Evolutionary conservation across 2,329 filamentous ascomycete species (phyloP), one percentile per base, ranked within the genome.

Genomic region (Calonectria pauciramosa): DNA sequence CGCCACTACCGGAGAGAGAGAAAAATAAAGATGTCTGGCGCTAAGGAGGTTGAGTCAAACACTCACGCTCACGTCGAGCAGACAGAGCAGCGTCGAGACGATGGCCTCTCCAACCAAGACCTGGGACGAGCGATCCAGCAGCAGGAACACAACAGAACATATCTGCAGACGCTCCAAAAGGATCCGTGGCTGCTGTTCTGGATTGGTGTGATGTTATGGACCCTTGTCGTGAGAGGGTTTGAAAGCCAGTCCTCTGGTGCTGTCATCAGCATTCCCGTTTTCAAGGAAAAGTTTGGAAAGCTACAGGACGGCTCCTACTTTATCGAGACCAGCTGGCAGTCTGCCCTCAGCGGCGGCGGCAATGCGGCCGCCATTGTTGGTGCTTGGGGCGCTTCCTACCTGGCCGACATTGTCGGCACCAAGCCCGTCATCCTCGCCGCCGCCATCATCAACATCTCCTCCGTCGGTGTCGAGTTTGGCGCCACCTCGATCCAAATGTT

Each of bases 161-260:
- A 80, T 41, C 10, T 73, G 4, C 71, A 83, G 56, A 81, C 81
- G 1, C 70, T 83, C 0, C 79, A 79, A 6, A 76, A 77, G 4
- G 81, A 83, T 30, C 82, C 82, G 23, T 77, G 79, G 73, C 81
- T 83, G 18, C 73, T 83, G 0, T 76, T 83, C 36, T 83, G 81
- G 82, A 80, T 81, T 1, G 81, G 77, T 1, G 80, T 82, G 4
- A 82, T 82, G 81, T 79, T 82, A 6, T 82, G 80, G 81, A 82
- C 81, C 0, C 64, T 82, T 11, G 80, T 82, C 23, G 80, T 82
- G 2, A 80, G 81, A 6, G 81, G 81, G 2, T 82, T 82, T 63
- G 81, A 82, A 56, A 79, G 72, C 60, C 78, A 79, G 30, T 76
- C 81, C 0, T 81, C 81, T 1, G 78, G 81, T 4, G 68, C 71